These are phyloP conservation scores for Tetrapisispora iriomotensis DNA, from an alignment of 805 yeast species.

Conservation along the genomic window DNA sequence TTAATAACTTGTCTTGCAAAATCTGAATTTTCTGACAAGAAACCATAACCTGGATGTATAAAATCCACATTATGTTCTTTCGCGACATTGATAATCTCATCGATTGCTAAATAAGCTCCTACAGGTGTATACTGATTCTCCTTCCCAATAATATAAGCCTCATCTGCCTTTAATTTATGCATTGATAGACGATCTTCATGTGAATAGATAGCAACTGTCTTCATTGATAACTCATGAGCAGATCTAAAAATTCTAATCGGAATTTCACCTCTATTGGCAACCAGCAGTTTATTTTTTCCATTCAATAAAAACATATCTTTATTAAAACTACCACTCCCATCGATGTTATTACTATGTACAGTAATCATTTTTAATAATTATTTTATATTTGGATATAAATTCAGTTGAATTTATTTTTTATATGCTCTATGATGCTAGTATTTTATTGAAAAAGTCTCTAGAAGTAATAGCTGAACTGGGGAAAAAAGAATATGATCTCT, in stretches of 20 bases:
- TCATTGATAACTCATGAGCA: slow-evolving; percentile 93
- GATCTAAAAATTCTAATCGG: slow-evolving; percentile 85
- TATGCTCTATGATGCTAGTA: background rate
- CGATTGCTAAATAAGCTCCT: slow-evolving; percentile 87
- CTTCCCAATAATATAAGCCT: slow-evolving; percentile 81
- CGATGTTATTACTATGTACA: background rate
- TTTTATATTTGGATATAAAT: no score
- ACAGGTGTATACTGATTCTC: slow-evolving; percentile 82
- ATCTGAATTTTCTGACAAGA: slow-evolving; percentile 79
- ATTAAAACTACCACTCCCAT: slow-evolving; percentile 11
- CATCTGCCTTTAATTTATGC: slow-evolving; percentile 91
- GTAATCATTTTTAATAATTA: no score
- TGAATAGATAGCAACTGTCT: slow-evolving; percentile 91
- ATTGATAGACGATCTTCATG: slow-evolving; percentile 89
- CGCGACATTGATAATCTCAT: slow-evolving; percentile 83
- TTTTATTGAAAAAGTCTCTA: no score
- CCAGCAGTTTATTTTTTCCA: slow-evolving; percentile 46
- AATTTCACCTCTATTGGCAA: slow-evolving; percentile 76
- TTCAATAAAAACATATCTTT: slow-evolving; percentile 27
- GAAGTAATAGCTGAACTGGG: no score
- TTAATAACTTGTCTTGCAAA: slow-evolving; percentile 85
- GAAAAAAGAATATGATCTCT: no score
- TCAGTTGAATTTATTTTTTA: background rate
- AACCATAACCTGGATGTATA: slow-evolving; percentile 91
- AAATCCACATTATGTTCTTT: slow-evolving; percentile 62